These are phyloP conservation scores for Suillus subluteus DNA, from an alignment of 768 basidiomycete genomes.

Conservation along the genomic window DNA sequence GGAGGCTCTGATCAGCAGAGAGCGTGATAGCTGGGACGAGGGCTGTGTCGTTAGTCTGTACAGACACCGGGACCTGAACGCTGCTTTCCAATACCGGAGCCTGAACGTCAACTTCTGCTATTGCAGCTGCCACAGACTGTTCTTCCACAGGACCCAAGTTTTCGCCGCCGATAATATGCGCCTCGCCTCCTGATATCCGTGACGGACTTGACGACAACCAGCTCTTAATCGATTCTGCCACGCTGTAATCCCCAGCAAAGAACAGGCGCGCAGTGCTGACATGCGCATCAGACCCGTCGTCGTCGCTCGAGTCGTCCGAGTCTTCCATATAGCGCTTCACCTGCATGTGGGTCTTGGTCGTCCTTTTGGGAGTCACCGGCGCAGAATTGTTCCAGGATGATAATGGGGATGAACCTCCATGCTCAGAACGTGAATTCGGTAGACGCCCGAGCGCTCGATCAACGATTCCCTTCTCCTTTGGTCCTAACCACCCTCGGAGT, in stretches of 20 bases:
- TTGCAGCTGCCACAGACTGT: neutral
- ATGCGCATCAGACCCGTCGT: slow-evolving; percentile 49
- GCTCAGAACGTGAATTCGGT: neutral
- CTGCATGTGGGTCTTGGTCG: neutral
- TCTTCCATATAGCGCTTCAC: slow-evolving; percentile 27
- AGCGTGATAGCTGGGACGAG: neutral
- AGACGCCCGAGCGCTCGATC: slow-evolving; percentile 35
- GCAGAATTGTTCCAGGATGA: neutral
- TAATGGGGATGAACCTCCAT: neutral
- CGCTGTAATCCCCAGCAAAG: slow-evolving; percentile 46
- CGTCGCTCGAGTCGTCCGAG: slow-evolving; percentile 47
- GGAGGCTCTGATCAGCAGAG: slow-evolving; percentile 13
- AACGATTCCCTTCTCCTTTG: slow-evolving; percentile 37
- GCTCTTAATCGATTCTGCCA: slow-evolving; percentile 13
- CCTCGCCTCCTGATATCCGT: neutral
- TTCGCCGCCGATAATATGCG: neutral
- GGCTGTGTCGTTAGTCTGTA: neutral
- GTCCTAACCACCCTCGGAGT: slow-evolving; percentile 48
- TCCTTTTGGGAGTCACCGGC: neutral
- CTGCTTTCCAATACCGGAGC: neutral
- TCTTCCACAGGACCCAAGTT: neutral
- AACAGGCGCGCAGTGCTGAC: slow-evolving; percentile 59
- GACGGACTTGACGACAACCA: slow-evolving; percentile 24
- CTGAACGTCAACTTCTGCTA: neutral
- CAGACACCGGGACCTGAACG: neutral